Conservation (phyloP, 148 eudicot genomes). For the Camellia japonica region DNA sequence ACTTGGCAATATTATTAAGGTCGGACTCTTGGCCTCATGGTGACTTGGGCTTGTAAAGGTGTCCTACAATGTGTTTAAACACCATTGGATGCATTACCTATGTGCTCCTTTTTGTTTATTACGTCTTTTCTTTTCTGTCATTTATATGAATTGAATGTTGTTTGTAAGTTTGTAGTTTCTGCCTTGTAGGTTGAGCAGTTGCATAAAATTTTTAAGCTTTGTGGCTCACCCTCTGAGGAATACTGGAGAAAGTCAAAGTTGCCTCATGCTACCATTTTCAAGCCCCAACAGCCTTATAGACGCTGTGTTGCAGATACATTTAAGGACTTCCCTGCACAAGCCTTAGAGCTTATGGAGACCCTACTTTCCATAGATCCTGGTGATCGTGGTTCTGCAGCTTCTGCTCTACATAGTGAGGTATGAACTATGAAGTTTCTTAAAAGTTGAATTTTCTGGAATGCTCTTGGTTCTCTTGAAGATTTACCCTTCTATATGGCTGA, state of each 20-base stretch:
- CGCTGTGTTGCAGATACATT: constrained; percentile 80
- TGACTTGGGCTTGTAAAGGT: neutral
- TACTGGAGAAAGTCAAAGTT: constrained; percentile 91
- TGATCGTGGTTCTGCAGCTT: constrained; percentile 84
- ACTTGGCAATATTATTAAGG: neutral
- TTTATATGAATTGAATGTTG: constrained; percentile 7
- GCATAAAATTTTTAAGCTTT: constrained; percentile 94
- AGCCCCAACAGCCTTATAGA: constrained; percentile 85
- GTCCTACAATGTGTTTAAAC: neutral
- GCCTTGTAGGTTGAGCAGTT: constrained; percentile 80
- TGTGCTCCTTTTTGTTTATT: neutral
- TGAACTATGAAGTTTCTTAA: constrained; percentile 14
- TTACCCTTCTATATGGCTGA: neutral
- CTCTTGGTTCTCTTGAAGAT: constrained; percentile 10
- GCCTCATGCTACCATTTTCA: constrained; percentile 89
- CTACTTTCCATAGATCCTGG: constrained; percentile 90
- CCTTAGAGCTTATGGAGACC: constrained; percentile 71
- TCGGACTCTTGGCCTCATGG: neutral
- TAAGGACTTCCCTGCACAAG: constrained; percentile 76
- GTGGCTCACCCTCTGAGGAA: constrained; percentile 98
- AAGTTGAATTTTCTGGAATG: neutral
- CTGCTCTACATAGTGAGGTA: constrained; percentile 84
- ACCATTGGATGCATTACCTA: neutral
- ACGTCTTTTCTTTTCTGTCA: neutral
- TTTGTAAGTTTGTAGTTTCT: constrained; percentile 7